Conservation (phyloP, 2,329 filamentous ascomycete species). For the Colletotrichum chlorophyti region DNA sequence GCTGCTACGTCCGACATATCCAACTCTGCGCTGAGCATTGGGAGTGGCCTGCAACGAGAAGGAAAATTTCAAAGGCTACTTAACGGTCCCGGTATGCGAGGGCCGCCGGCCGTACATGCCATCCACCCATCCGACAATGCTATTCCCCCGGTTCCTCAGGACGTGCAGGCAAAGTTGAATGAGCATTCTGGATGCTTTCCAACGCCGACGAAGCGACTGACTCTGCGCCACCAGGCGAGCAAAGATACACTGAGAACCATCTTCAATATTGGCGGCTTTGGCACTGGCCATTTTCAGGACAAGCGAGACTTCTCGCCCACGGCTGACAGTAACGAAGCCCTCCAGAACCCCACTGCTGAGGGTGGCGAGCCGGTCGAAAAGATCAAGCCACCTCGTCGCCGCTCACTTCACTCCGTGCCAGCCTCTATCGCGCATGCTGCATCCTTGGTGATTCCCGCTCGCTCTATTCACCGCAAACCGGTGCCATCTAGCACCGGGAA, state of each 20-base stretch:
- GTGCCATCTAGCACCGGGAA: background rate
- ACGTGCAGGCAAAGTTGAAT: constrained; percentile 43
- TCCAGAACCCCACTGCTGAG: background rate
- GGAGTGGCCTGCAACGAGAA: constrained; percentile 34
- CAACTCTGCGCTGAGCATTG: constrained; percentile 41
- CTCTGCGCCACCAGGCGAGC: constrained; percentile 48
- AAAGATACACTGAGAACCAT: constrained; percentile 58
- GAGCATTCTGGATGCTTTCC: constrained; percentile 43
- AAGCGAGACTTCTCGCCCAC: background rate
- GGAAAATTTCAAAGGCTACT: constrained; percentile 48
- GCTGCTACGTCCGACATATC: constrained; percentile 39
- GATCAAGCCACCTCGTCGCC: constrained; percentile 14
- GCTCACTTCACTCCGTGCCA: constrained; percentile 25
- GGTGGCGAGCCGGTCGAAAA: background rate
- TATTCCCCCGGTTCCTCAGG: constrained; percentile 44
- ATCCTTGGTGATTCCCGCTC: constrained; percentile 24
- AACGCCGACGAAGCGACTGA: constrained; percentile 42
- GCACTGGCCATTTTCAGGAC: constrained; percentile 30
- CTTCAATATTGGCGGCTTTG: constrained; percentile 55
- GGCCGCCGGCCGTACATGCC: constrained; percentile 38
- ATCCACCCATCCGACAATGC: constrained; percentile 40
- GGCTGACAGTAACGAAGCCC: background rate
- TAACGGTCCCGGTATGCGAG: constrained; percentile 38
- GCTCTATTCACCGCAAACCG: constrained; percentile 25
- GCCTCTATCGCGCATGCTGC: constrained; percentile 28